Percentiles rank a stretch among this genome's conserved stretches.
Evolutionary conservation across 495 filamentous ascomycete species (phyloP).

Genomic region (Xylaria acuta): DNA sequence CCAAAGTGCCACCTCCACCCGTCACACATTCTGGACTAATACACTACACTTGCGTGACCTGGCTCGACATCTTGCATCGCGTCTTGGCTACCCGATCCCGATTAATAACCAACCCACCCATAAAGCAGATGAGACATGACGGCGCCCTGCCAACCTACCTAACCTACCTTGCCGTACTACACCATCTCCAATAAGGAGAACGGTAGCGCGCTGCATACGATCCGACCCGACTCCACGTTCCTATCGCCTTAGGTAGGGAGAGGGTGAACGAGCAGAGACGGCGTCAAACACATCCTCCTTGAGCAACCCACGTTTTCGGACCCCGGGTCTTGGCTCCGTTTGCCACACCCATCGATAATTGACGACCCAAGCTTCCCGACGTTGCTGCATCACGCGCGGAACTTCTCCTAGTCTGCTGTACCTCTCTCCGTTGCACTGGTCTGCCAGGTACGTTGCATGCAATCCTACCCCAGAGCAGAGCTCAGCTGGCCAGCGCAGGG

Average conservation of each 20-base stretch:
- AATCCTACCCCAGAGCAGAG: neutral
- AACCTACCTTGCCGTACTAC: neutral
- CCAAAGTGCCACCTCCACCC: neutral
- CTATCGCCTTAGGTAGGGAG: constrained; percentile 2
- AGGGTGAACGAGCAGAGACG: neutral
- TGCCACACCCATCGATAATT: neutral
- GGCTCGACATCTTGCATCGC: constrained; percentile 18
- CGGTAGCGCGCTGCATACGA: constrained; percentile 7
- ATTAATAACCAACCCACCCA: constrained; percentile 10
- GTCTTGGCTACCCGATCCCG: constrained; percentile 13
- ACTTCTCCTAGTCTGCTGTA: constrained; percentile 9
- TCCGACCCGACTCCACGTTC: constrained; percentile 17
- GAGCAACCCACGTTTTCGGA: constrained; percentile 21
- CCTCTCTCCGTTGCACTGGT: neutral
- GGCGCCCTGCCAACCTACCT: constrained; percentile 1
- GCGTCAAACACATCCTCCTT: neutral
- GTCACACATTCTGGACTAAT: constrained; percentile 4
- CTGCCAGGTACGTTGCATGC: constrained; percentile 19
- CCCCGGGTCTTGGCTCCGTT: constrained; percentile 12
- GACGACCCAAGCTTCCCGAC: constrained; percentile 5
- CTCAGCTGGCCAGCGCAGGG: constrained; percentile 17
- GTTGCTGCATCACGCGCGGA: constrained; percentile 19
- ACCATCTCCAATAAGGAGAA: constrained; percentile 5
- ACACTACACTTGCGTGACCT: constrained; percentile 1
- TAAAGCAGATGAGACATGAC: constrained; percentile 14